Base-by-base conservation (phyloP, 345 rosid species). In the Barbarea vulgaris region DNA sequence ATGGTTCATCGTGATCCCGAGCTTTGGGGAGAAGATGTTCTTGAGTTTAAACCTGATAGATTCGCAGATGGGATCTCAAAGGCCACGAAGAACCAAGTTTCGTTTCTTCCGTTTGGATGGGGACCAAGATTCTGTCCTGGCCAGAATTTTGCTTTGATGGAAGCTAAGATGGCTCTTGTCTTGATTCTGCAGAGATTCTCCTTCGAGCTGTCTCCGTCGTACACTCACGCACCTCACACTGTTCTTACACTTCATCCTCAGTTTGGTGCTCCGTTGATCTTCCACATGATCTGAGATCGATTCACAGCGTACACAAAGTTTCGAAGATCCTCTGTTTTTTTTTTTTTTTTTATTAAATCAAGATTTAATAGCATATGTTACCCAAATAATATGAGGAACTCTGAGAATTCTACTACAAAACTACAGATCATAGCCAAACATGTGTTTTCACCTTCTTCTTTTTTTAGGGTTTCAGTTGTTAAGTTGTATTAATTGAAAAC, bases 21-120 rank as follows among this genome's bases (percentile, higher is more conserved):
- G 53, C 55, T 79, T 0, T 89, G 87, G 91, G 93, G 88, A 22
- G 83, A 85, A 8, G 89, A 89, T 70, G 88, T 72, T 9, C 55
- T 68, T 12, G 85, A 91, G 53, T 86, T 91, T 81, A 82, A 83
- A 22, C 91, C 89, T 8, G 76, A 81, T 28, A 86, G 87, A 60
- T 86, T 91, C 51, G 64, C 27, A 0, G 79, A 80, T 37, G 88
- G 88, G 47, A 63, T 87, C 42, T 65, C 86, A 21, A 85, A 81
- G 47, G 95, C 87, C 3, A 82, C 88, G 0, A 84, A 81, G 64
- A 87, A 84, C 85, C 82, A 79, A 79, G 73, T 63, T n/a, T 56
- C 82, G 18, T 79, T 25, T 36, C 36, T 74, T 22, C 79, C 73
- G 9, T 74, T 79, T 51, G 79, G 79, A 54, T 69, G 79, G 76